Base-by-base conservation (phyloP, 176 grass and related monocot species). In the Tuctoria greenei region DNA sequence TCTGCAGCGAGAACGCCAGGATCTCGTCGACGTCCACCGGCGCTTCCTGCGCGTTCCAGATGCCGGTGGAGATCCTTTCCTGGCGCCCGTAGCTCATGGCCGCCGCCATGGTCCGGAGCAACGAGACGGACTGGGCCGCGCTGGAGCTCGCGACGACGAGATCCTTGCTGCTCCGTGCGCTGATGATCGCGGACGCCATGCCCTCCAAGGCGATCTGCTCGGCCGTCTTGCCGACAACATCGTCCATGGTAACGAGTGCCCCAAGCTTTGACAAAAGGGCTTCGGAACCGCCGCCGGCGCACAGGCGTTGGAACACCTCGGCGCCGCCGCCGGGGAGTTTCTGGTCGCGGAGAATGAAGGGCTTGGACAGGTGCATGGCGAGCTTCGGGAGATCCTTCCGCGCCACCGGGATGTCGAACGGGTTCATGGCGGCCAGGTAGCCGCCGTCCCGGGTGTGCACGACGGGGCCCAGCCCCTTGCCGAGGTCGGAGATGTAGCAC, bases 201-300 rank as follows among this genome's bases (percentile, higher is more conserved):
- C 95, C 95, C 67, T 97, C 95, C 25, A 97, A 92, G 26, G 91
- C 95, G 57, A 93, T 89, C 21, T 97, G 95, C 63, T 93, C 95
- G 0, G 95, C 95, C 1, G 91, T 97, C 80, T 97, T 97, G 25
- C 91, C 95, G 31, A 84, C 66, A n/a, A 93, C 60, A 23, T 97
- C 95, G 68, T 97, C 95, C 46, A 91, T 89, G 3, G 88, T 26
- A 9, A 77, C 40, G 21, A 97, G 76, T n/a, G 55, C 59, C 10
- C 55, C 66, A 0, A 97, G 68, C 79, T 90, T 90, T 1, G 44
- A 45, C 1, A 79, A 50, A 18, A 93, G 34, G 5, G 84, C 71
- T 15, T 93, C 91, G 0, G 61, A 82, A 0, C 89, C 95, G 0
- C 12, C 13, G 44, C 66, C 47, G 0, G 73, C 51, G 34, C 91